These are phyloP conservation scores for Blastomyces parvus DNA, from an alignment of 2,329 filamentous ascomycete genomes.

Conservation along the genomic window DNA sequence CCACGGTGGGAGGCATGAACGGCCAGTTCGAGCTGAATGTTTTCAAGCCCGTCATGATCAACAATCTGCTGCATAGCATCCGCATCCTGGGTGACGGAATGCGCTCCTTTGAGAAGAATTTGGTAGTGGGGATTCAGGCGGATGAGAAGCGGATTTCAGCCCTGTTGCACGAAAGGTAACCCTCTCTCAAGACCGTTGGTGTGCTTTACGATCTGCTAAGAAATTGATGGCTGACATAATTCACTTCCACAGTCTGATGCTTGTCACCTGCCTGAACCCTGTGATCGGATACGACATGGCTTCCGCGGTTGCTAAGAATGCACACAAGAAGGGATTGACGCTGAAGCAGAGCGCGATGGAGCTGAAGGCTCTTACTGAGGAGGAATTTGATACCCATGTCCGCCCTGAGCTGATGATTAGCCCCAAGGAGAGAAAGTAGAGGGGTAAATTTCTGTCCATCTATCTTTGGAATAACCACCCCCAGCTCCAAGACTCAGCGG, in stretches of 20 bases:
- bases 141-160: conserved; percentile 86
- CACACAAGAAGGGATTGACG: conserved; percentile 94
- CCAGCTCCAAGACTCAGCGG: neutral
- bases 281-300: conserved; percentile 98
- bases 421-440: conserved; percentile 58
- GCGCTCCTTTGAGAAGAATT: conserved; percentile 89
- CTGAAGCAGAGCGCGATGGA: conserved; percentile 92
- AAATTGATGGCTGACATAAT: neutral
- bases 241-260: conserved; percentile 62
- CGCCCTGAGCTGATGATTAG: conserved; percentile 91
- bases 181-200: neutral
- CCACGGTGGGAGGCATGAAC: conserved; percentile 90
- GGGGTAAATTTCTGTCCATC: neutral
- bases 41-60: conserved; percentile 94
- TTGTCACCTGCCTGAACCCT: conserved; percentile 94
- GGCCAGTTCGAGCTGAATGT: conserved; percentile 99
- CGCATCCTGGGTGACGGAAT: conserved; percentile 85
- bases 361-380: conserved; percentile 75
- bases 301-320: conserved; percentile 94
- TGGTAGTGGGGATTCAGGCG: conserved; percentile 77
- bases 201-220: no score
- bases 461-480: neutral
- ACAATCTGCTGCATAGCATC: conserved; percentile 86
- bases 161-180: conserved; percentile 87
- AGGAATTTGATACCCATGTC: conserved; percentile 84